phyloP scores from a whole-genome alignment of 345 rosid genomes.

The Gossypium stocksii region DNA sequence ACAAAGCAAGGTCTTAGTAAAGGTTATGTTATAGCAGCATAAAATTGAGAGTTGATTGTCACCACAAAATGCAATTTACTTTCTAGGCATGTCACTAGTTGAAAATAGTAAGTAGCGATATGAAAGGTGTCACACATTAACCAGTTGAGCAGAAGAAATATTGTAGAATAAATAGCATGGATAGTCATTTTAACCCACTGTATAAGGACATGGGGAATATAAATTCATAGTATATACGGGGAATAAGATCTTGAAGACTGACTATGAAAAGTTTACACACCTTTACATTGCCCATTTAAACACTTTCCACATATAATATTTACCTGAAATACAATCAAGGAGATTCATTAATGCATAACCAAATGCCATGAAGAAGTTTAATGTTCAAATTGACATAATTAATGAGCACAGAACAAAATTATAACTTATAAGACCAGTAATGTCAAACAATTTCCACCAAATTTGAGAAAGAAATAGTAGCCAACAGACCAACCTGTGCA shows the following conservation, averaged over 20 bases:
- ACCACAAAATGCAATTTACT: background rate
- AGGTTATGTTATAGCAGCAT: background rate
- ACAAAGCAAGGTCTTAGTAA: background rate
- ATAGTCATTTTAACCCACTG: slow-evolving; percentile 1
- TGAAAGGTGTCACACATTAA: background rate
- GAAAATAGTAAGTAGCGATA: background rate
- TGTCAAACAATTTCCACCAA: background rate
- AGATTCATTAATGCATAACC: background rate
- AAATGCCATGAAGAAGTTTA: slow-evolving; percentile 6
- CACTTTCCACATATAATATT: slow-evolving; percentile 81
- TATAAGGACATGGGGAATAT: background rate
- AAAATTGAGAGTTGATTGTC: background rate
- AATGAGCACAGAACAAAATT: background rate
- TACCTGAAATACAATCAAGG: slow-evolving; percentile 48
- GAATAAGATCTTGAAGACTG: slow-evolving; percentile 14
- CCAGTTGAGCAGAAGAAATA: background rate
- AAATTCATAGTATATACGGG: slow-evolving; percentile 5
- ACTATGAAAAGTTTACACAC: slow-evolving; percentile 35
- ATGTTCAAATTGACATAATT: slow-evolving; percentile 3
- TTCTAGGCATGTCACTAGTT: background rate
- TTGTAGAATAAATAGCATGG: background rate
- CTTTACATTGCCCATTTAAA: slow-evolving; percentile 71
- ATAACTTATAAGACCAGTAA: background rate
- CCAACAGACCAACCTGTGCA: slow-evolving; percentile 57
- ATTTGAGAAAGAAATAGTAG: background rate